Base-by-base conservation (phyloP, 192 early-diverging fungal genomes). In the Backusella mclennaniae region DNA sequence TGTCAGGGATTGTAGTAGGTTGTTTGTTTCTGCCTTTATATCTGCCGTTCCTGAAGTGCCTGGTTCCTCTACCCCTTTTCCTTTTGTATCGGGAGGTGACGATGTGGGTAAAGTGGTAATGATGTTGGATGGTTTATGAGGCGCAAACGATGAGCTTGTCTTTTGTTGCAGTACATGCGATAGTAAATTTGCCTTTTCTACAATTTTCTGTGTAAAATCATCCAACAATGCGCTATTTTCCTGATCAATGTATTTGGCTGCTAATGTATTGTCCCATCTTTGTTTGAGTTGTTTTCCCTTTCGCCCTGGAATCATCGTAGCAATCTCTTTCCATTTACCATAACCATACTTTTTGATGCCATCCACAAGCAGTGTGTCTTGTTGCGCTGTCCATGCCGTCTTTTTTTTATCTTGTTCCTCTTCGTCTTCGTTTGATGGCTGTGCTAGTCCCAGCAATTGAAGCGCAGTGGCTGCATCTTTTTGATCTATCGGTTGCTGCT, bases 221-320 rank as follows among this genome's bases (percentile, higher is more conserved):
- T 74, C 71, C 79, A 49, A 6, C 69, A 80, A 19, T 80, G 74
- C 8, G 38, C 46, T 49, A 26, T 21, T 80, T 59, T 76, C 79
- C 29, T 73, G 75, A 49, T 77, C 79, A 29, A 80, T 70, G 33
- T 77, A 80, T 35, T 80, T 80, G 2, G 79, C 68, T 14, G 79
- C 75, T 21, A 80, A 29, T 46, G 79, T 76, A 63, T 80, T 76
- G 31, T 80, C 79, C 79, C 79, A 80, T 14, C 79, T 66, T 26
- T 80, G 79, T 42, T 80, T 80, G 6, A 80, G 19, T 49, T 80
- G 79, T 26, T 80, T 80, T 7, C 79, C 76, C 36, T 80, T 80
- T 44, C 79, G 53, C 35, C 79, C 79, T 29, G 79, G 79, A 73
- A 80, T 80, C 1, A 59, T 73, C 1, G 7, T 36, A 0, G 79